Base-by-base conservation (phyloP, 768 basidiomycete genomes). In the Fomitopsis pulvina region DNA sequence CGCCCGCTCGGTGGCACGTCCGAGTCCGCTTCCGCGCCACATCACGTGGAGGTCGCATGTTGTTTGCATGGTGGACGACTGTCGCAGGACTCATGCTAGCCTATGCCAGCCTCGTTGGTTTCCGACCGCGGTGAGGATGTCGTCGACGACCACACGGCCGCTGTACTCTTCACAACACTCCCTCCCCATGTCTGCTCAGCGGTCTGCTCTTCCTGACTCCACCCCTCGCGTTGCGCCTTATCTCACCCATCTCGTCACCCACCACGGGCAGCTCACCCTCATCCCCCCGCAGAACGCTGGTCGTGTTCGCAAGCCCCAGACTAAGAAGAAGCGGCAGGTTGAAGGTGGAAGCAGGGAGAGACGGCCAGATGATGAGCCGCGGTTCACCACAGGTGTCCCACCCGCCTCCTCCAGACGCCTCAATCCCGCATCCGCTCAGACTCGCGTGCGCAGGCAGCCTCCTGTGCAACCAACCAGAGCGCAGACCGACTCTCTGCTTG, bases 171-270 rank as follows among this genome's bases (percentile, higher is more conserved):
- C 60, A 41, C 55, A 47, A 26, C 56, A 52, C 46, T 27, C 37
- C 34, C 42, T 32, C n/a, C n/a, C 26, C 47, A 30, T 46, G 30
- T 18, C 24, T 45, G 10, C 27, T 34, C 46, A 41, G 27, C 50
- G 16, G 50, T 9, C 21, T 6, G 14, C 29, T 12, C 20, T 10
- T 46, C 25, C 50, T 45, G 18, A 25, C 41, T 60, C 66, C 56
- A 54, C 60, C 38, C 52, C 57, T 50, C 61, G 58, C 41, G 59
- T 60, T 44, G 71, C 76, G 41, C 82, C 80, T 52, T 83, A 80
- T 71, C 75, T 79, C 52, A 71, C 79, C 49, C 80, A 77, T 63
- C 70, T 68, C 63, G 69, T 76, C 58, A 72, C 71, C 45, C 78
- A 77, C 64, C 76, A 73, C 63, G 77, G 74, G 57, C 75, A 77